Conservation (phyloP, 1,284 basidiomycete species). For the Sparassis latifolia region DNA sequence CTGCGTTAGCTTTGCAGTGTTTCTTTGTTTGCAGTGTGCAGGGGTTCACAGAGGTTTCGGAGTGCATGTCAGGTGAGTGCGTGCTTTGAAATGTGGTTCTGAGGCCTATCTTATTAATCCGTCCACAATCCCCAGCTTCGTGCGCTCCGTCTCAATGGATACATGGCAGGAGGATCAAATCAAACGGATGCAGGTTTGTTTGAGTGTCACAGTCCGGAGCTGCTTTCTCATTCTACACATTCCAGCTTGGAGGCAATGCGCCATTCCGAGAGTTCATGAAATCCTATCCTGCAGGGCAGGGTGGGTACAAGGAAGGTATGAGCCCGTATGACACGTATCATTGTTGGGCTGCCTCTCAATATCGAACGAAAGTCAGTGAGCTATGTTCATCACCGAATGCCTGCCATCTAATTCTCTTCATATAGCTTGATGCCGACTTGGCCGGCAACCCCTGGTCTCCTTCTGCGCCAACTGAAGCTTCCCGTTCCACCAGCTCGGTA, state of each 20-base stretch:
- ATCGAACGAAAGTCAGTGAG: constrained; percentile 75
- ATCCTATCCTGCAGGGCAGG: constrained; percentile 66
- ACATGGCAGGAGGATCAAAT: constrained; percentile 91
- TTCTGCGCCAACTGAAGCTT: constrained; percentile 51
- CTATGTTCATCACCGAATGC: constrained; percentile 1
- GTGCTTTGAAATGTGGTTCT: neutral
- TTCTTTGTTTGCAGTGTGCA: constrained; percentile 89
- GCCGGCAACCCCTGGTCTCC: constrained; percentile 69
- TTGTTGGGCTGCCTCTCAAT: constrained; percentile 88
- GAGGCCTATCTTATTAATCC: neutral
- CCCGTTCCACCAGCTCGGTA: constrained; percentile 23
- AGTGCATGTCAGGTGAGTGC: constrained; percentile 69
- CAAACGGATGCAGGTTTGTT: constrained; percentile 77
- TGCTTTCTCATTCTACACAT: constrained; percentile 4
- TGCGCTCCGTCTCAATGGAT: constrained; percentile 92
- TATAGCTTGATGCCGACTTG: constrained; percentile 62
- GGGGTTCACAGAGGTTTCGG: constrained; percentile 86
- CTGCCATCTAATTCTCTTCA: neutral
- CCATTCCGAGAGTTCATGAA: constrained; percentile 77
- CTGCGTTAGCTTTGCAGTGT: constrained; percentile 64
- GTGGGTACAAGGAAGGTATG: constrained; percentile 69
- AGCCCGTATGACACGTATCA: constrained; percentile 80
- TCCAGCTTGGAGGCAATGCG: constrained; percentile 78
- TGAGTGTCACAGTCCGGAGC: constrained; percentile 7
- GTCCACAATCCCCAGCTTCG: constrained; percentile 53